These are phyloP conservation scores for Salix koriyanagi DNA, from an alignment of 345 rosid species.

Conservation along the genomic window DNA sequence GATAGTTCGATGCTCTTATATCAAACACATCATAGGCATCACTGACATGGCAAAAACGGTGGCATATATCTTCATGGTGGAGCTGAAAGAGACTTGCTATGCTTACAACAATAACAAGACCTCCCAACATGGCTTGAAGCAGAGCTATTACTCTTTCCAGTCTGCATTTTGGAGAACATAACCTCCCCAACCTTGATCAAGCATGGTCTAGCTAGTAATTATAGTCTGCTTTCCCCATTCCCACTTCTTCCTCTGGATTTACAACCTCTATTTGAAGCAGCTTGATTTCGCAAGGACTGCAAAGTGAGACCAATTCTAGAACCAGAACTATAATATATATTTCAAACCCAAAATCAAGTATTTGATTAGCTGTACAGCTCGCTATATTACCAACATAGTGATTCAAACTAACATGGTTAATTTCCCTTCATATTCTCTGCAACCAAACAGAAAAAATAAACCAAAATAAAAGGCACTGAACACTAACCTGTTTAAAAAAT, in stretches of 20 bases:
- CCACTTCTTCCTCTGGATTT: background rate
- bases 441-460: slow-evolving; percentile 9
- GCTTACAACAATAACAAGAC: slow-evolving; percentile 57
- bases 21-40: slow-evolving; percentile 50
- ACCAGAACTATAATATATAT: background rate
- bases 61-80: slow-evolving; percentile 66
- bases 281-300: background rate
- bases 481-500: background rate
- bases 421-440: slow-evolving; percentile 7
- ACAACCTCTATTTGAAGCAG: slow-evolving; percentile 18
- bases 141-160: slow-evolving; percentile 50
- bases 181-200: slow-evolving; percentile 41
- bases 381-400: background rate
- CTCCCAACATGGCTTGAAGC: slow-evolving; percentile 59
- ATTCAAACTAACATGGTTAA: background rate
- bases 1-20: slow-evolving; percentile 34
- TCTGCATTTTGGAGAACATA: slow-evolving; percentile 49
- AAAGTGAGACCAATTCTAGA: background rate
- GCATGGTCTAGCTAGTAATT: background rate
- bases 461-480: background rate
- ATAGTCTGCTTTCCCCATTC: background rate
- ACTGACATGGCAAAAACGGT: slow-evolving; percentile 39
- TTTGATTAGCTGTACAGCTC: background rate
- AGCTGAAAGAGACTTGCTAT: slow-evolving; percentile 61
- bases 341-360: background rate